Base-by-base conservation (phyloP, 331 rosid species). In the Pyrus hybrid region DNA sequence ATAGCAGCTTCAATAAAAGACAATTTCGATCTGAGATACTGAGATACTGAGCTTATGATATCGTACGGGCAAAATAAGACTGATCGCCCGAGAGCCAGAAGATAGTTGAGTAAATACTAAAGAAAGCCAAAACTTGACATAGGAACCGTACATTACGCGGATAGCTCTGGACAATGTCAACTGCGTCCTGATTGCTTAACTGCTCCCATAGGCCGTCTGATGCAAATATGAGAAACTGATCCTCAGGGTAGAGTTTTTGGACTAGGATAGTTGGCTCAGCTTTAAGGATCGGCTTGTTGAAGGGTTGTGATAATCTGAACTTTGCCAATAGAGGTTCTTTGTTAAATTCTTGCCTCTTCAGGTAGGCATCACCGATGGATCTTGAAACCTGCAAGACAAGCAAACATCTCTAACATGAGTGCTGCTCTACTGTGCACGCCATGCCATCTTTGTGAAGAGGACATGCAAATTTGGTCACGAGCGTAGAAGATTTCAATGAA, bases 161-260 rank as follows among this genome's bases (percentile, higher is more conserved):
- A 85, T 74, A 73, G 77, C 64, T 90, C 21, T 90, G 90, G 56
- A 92, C 99, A 74, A 95, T 85, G 80, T 89, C 91, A 67, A 88
- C 97, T 30, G 97, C 99, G 86, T 88, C 91, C 81, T 95, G 91
- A 85, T 85, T 95, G 93, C 85, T 90, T 77, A 95, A 8, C 67
- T 92, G 96, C 82, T 95, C 99, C 98, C 99, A 95, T 63, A 95
- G 85, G 71, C 99, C 99, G 70, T 95, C 99, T 4, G 99, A 95
- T 76, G 97, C 99, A 83, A 95, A 87, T 82, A 95, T 86, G 33
- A 95, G 82, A 85, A 95, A 95, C 33, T 83, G 97, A 80, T 95
- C 99, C 33, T 83, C 82, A 0, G 92, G 92, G 41, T 74, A 58
- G 49, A 92, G 87, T 75, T 88, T 91, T 63, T 86, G 93, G 70